phyloP scores from a whole-genome alignment of 345 rosid genomes.

The Hevea brasiliensis region DNA sequence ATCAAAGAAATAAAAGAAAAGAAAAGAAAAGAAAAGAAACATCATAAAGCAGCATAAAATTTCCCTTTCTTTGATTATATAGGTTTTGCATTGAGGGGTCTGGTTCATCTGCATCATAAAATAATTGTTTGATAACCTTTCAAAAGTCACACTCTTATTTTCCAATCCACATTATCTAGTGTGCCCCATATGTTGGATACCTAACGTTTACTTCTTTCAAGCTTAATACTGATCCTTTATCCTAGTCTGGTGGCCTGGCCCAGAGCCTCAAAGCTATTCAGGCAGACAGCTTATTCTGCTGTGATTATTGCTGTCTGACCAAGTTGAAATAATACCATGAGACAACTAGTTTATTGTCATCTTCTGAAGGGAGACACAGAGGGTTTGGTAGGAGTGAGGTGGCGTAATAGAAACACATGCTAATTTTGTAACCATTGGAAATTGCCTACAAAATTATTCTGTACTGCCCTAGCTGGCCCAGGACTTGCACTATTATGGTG shows the following conservation, averaged over 20 bases:
- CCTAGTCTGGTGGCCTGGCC: neutral
- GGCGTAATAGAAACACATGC: neutral
- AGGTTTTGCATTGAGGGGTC: slow-evolving; percentile 9
- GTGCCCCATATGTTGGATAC: slow-evolving; percentile 23
- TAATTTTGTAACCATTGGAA: neutral
- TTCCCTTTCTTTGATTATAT: slow-evolving; percentile 22
- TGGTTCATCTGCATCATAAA: slow-evolving; percentile 20
- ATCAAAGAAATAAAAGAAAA: slow-evolving; percentile 25
- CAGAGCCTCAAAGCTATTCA: slow-evolving; percentile 1
- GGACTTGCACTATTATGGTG: neutral
- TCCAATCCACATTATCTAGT: slow-evolving; percentile 13
- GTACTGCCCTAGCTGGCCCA: neutral
- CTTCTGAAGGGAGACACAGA: neutral
- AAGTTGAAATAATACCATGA: neutral
- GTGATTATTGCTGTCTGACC: neutral
- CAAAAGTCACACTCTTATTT: slow-evolving; percentile 17
- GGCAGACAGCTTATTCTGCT: neutral
- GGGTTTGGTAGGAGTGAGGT: neutral
- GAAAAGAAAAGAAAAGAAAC: slow-evolving; percentile 6
- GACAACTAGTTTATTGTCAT: neutral
- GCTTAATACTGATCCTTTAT: neutral
- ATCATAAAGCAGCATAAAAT: slow-evolving; percentile 25
- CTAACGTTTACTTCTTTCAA: slow-evolving; percentile 29
- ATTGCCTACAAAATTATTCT: neutral
- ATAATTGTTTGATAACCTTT: slow-evolving; percentile 22